Evolutionary conservation across 2,329 filamentous ascomycete species (phyloP), one percentile per base, ranked within the genome.

Genomic region (Trichoderma cornu-damae): DNA sequence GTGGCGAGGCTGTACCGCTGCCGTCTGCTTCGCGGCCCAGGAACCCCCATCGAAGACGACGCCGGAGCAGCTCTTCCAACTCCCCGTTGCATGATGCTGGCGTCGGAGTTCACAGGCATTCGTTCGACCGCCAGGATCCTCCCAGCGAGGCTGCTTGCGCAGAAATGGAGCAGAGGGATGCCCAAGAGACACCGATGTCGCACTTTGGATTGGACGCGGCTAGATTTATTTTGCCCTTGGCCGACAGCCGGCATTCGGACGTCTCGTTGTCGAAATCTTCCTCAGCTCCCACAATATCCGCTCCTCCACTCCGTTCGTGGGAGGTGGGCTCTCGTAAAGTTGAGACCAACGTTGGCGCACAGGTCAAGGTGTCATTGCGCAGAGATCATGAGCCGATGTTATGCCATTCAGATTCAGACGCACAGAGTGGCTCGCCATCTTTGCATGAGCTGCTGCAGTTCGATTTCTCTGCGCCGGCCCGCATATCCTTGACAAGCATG

Each of bases 31-130:
- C 62, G 9, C 60, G 48, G 9, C 60, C 63, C 14, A 65, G 58
- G 37, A 68, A 62, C n/a, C 62, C 64, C 14, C 57, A 67, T 20
- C 69, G 70, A 47, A 69, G 69, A 4, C 66, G 63, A 8, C 63
- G 65, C 46, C 64, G 64, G 46, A 63, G 63, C 49, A 44, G 34
- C 26, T 38, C 46, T 18, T 38, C 52, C 6, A 42, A 18, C 14
- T 16, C 18, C 20, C 38, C 24, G 16, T 12, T 37, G 20, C 20
- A 32, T 42, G 46, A 40, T 11, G 22, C 26, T 16, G 52, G 34
- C 2, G 6, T 48, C 37, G 48, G 55, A n/a, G 8, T 28, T 3
- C 56, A 50, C 11, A 35, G 38, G 8, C 34, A 53, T 22, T 24
- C 42, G 14, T 55, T 30, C 24, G 22, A 55, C 12, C 32, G 38